These are phyloP conservation scores for Selenicereus undatus DNA, from an alignment of 148 eudicot genomes.

Conservation along the genomic window DNA sequence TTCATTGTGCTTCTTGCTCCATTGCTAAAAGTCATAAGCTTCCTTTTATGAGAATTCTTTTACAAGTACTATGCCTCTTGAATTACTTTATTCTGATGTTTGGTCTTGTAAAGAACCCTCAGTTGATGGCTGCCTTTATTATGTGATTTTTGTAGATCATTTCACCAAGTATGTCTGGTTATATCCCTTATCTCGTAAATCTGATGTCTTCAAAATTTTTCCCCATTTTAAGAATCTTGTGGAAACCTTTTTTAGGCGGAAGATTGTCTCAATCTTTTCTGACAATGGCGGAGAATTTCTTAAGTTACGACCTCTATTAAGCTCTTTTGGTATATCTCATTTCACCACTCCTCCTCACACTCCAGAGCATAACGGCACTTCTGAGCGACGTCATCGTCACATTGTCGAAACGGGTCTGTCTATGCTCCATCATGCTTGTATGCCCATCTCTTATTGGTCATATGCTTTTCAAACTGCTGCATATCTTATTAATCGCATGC, in stretches of 20 bases:
- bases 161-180: constrained; percentile 10
- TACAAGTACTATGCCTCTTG: background rate
- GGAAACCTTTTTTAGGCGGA: background rate
- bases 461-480: background rate
- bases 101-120: background rate
- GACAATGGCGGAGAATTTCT: constrained; percentile 11
- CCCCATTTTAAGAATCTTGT: background rate
- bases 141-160: background rate
- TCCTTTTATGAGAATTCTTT: background rate
- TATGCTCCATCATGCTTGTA: background rate
- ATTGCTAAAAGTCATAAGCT: constrained; percentile 2
- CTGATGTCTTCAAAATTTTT: background rate
- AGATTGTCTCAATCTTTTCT: background rate
- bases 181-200: constrained; percentile 1
- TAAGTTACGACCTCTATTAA: background rate
- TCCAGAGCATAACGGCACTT: background rate
- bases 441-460: background rate
- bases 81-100: background rate
- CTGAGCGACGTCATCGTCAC: constrained; percentile 1
- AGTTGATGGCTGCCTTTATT: background rate
- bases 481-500: too few relatives aligned
- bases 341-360: constrained; percentile 8
- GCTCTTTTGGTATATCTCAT: background rate
- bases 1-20: background rate
- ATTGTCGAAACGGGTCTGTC: background rate